phyloP scores from a whole-genome alignment of 164 flowering plant species.

The Aristolochia californica region DNA sequence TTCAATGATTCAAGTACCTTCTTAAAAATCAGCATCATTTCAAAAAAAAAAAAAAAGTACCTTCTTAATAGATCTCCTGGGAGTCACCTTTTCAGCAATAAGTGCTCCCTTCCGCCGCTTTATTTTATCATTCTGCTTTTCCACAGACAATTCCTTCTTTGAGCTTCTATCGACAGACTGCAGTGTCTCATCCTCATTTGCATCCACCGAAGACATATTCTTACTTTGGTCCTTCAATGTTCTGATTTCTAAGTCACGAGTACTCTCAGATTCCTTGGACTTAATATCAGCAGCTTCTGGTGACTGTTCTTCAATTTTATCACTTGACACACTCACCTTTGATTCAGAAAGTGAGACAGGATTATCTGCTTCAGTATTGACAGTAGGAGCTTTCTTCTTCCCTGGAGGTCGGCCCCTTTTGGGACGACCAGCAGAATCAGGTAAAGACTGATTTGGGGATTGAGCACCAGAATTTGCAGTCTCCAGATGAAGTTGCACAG shows the following conservation, averaged over 20 bases:
- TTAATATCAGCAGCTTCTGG: conserved; percentile 17
- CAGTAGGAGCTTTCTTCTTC: conserved; percentile 25
- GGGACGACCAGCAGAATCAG: conserved; percentile 23
- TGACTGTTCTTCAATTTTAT: conserved; percentile 13
- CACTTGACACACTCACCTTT: conserved; percentile 10
- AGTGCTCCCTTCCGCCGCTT: conserved; percentile 22
- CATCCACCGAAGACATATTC: not conserved
- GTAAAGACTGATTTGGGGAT: conserved; percentile 12
- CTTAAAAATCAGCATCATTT: not conserved
- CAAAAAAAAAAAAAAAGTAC: conserved; percentile 6
- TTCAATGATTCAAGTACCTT: not conserved
- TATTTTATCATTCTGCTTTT: conserved; percentile 22
- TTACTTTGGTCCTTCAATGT: not conserved
- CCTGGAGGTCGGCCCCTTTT: conserved; percentile 20
- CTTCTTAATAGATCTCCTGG: conserved; percentile 19
- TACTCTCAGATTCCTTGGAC: conserved; percentile 21
- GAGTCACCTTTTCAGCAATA: conserved; percentile 15
- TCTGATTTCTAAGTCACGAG: conserved; percentile 31
- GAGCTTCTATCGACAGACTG: not conserved
- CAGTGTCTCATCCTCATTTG: not conserved
- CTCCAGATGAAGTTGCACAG: conserved; percentile 18
- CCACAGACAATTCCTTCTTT: conserved; percentile 11
- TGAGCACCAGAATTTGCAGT: conserved; percentile 20
- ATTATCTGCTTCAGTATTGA: conserved; percentile 6
- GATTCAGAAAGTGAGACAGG: conserved; percentile 8